These are phyloP conservation scores for Entomortierella parvispora DNA, from an alignment of 192 early-diverging fungal species.

Conservation along the genomic window DNA sequence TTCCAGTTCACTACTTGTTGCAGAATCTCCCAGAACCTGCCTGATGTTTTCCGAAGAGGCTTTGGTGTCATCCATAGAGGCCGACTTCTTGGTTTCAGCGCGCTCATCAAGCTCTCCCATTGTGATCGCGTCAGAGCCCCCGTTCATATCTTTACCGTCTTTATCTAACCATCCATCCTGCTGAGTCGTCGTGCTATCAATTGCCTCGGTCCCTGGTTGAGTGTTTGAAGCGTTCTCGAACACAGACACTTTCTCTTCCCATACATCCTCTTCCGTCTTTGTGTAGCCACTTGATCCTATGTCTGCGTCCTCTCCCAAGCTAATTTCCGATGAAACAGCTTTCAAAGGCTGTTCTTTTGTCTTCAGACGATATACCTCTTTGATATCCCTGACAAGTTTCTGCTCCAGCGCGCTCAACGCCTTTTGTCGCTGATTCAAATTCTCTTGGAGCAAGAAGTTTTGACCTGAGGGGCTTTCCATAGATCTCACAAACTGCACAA, in stretches of 20 bases:
- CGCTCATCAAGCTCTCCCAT: no score
- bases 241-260: not conserved
- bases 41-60: no score
- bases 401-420: conserved; percentile 17
- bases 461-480: not conserved
- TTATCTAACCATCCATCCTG: no score
- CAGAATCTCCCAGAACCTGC: no score
- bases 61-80: not conserved
- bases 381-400: conserved; percentile 31
- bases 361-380: not conserved
- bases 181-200: no score
- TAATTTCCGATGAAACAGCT: not conserved
- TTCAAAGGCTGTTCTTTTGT: not conserved
- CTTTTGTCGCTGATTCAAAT: conserved; percentile 8
- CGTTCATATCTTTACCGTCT: no score
- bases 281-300: no score
- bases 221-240: no score
- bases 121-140: no score
- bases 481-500: conserved; percentile 10
- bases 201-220: no score
- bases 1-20: not conserved
- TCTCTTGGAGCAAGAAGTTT: not conserved
- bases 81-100: not conserved
- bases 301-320: no score
- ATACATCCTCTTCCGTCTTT: not conserved